Conservation (phyloP, 2,329 filamentous ascomycete species). For the Fusarium verticillioides region DNA sequence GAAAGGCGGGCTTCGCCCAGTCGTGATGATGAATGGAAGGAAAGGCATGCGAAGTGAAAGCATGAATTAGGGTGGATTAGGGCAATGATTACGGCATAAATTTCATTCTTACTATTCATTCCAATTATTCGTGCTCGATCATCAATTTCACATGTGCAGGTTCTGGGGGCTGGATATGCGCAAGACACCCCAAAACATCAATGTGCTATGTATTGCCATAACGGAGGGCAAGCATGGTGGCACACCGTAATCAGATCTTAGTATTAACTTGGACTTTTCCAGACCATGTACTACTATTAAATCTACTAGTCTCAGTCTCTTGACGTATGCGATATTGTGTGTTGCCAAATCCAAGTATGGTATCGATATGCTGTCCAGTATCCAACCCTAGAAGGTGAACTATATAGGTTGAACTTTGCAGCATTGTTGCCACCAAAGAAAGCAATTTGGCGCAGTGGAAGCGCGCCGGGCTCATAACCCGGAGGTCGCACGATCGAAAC, state of each 20-base stretch:
- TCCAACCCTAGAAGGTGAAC: no score
- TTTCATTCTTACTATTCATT: conserved; percentile 26
- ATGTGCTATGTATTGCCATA: background rate
- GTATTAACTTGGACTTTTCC: background rate
- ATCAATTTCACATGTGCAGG: background rate
- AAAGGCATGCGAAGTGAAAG: conserved; percentile 4
- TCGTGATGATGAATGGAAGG: conserved; percentile 7
- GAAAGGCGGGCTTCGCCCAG: conserved; percentile 1
- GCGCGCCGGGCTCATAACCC: conserved; percentile 1
- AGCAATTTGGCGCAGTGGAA: conserved; percentile 1
- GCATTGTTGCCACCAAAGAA: background rate
- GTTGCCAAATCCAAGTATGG: background rate
- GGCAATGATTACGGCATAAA: conserved; percentile 26
- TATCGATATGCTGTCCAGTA: background rate
- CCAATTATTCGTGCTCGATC: background rate
- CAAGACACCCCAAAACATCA: background rate
- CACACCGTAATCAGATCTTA: background rate
- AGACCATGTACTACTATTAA: background rate
- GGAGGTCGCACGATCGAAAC: background rate
- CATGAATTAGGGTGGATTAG: conserved; percentile 2
- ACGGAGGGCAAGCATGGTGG: background rate
- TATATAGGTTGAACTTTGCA: background rate
- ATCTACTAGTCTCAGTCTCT: background rate
- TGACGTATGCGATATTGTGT: background rate
- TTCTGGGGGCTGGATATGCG: background rate